A percentile compares a stretch with the other conserved stretches of the same genome.
These are phyloP conservation scores for Agaricus subrufescens DNA, from an alignment of 768 basidiomycete genomes.

Conservation along the genomic window DNA sequence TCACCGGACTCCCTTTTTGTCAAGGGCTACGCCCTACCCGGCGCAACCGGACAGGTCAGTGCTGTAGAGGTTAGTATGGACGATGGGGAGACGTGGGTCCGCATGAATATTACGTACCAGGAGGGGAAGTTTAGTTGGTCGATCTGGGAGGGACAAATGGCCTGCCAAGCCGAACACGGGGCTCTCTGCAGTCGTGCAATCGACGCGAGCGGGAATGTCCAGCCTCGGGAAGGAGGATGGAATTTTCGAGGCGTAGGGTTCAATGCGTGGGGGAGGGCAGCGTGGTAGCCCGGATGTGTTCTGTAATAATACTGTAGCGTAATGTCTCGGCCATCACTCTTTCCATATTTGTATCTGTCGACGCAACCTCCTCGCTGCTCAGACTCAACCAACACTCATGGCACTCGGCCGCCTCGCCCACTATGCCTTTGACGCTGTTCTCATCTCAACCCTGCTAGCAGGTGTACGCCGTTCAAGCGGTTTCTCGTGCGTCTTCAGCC, in stretches of 20 bases:
- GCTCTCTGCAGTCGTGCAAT: conserved; percentile 46
- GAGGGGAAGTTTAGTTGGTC: conserved; percentile 73
- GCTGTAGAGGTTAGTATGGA: conserved; percentile 50
- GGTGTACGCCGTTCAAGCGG: conserved; percentile 90
- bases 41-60: conserved; percentile 37
- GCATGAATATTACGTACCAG: conserved; percentile 51
- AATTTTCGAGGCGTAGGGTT: conserved; percentile 64
- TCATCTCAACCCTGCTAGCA: conserved; percentile 86
- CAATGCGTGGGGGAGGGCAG: conserved; percentile 44
- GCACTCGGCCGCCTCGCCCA: conserved; percentile 73
- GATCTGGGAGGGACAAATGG: conserved; percentile 55
- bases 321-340: neutral
- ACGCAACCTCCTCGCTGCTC: neutral
- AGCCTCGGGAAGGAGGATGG: conserved; percentile 50
- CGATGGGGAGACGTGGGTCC: conserved; percentile 45
- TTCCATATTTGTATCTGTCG: neutral
- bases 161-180: conserved; percentile 26
- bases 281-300: conserved; percentile 23
- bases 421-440: conserved; percentile 78
- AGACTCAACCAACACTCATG: conserved; percentile 27
- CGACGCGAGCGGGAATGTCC: conserved; percentile 44
- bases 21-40: conserved; percentile 57
- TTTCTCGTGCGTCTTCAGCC: conserved; percentile 62
- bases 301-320: neutral
- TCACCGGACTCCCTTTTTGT: conserved; percentile 32